phyloP scores from a whole-genome alignment of 116 monocot species.

The Dioscorea cayenensis region DNA sequence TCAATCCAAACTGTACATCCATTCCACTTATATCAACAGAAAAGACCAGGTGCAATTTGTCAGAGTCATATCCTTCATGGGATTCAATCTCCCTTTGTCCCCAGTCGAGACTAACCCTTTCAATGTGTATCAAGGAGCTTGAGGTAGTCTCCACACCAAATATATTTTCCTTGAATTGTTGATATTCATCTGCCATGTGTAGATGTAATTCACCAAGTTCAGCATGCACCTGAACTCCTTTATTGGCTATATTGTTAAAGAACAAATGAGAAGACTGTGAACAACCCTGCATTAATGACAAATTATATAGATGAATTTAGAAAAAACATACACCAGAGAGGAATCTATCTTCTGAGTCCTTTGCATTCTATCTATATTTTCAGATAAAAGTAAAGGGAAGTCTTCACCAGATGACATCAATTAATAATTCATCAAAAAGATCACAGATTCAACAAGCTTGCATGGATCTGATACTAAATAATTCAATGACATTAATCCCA shows the following conservation, averaged over 20 bases:
- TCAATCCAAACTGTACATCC: constrained; percentile 60
- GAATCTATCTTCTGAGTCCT: no score
- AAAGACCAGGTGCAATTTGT: constrained; percentile 42
- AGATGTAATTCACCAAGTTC: constrained; percentile 92
- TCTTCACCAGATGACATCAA: no score
- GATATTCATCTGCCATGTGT: constrained; percentile 84
- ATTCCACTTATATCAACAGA: constrained; percentile 78
- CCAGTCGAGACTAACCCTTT: constrained; percentile 75
- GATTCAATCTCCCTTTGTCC: constrained; percentile 66
- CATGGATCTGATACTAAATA: no score
- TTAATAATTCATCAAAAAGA: no score
- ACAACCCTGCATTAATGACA: constrained; percentile 10
- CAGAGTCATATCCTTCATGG: constrained; percentile 38
- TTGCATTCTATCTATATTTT: no score
- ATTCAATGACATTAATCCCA: no score
- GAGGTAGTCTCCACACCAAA: constrained; percentile 63
- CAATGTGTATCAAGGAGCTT: constrained; percentile 69
- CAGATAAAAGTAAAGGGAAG: no score
- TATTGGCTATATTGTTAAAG: constrained; percentile 92
- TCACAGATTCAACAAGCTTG: no score
- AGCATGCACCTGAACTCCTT: constrained; percentile 75
- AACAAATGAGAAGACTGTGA: constrained; percentile 96
- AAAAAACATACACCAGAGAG: not conserved
- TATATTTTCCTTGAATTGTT: constrained; percentile 69
- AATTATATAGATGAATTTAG: not conserved